A percentile compares a stretch with the other conserved stretches of the same genome.
Evolutionary conservation across 2,329 filamentous ascomycete genomes (phyloP).

Genomic region (Cladophialophora carrionii): DNA sequence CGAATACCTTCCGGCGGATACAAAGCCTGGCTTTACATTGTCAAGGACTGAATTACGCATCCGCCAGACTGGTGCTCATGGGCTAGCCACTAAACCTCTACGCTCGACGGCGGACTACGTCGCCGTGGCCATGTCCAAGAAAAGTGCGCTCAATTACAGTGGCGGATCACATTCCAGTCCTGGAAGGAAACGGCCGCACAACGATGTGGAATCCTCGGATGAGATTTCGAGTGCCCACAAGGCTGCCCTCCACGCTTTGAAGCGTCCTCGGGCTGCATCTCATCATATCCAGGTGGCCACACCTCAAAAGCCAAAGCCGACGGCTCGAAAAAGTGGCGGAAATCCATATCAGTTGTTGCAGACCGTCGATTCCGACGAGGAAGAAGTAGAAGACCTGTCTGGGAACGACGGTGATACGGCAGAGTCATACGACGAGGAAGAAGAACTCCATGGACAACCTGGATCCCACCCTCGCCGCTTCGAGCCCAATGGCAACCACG

Average conservation of each 20-base stretch:
- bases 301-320: constrained; percentile 8
- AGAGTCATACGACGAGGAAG: constrained; percentile 23
- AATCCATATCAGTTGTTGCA: constrained; percentile 23
- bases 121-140: constrained; percentile 37
- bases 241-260: constrained; percentile 6
- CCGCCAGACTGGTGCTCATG: constrained; percentile 47
- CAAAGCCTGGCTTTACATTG: constrained; percentile 46
- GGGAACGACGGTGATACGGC: not conserved
- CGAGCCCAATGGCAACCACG: constrained; percentile 6
- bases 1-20: constrained; percentile 46
- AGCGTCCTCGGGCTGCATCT: constrained; percentile 18
- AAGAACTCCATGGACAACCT: not conserved
- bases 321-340: not conserved
- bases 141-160: constrained; percentile 29
- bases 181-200: constrained; percentile 24
- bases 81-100: constrained; percentile 49
- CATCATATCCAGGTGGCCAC: not conserved
- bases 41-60: constrained; percentile 52
- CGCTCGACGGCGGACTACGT: constrained; percentile 37
- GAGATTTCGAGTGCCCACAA: not conserved
- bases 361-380: constrained; percentile 18
- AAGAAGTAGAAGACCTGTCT: constrained; percentile 15
- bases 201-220: constrained; percentile 20
- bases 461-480: constrained; percentile 2
- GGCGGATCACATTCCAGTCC: constrained; percentile 22